A percentile compares a stretch with the other conserved stretches of the same genome.
Evolutionary conservation across 352 stramenopile species (phyloP).

Genomic region (Plasmopara muralis): DNA sequence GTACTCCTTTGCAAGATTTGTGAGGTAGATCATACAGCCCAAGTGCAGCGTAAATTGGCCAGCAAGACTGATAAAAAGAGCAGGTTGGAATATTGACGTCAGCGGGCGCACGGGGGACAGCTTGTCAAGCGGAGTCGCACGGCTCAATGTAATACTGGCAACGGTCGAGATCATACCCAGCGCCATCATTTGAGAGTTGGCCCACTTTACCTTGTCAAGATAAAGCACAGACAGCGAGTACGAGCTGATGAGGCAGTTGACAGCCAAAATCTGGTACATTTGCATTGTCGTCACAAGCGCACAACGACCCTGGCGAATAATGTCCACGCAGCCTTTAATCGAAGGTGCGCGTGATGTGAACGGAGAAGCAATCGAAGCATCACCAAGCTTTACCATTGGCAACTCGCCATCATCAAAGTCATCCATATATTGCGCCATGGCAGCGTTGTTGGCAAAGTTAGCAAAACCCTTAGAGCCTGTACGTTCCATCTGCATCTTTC

Average conservation of each 20-base stretch:
- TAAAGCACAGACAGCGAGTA: conserved; percentile 98
- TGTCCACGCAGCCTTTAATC: conserved; percentile 90
- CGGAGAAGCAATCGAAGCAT: conserved; percentile 98
- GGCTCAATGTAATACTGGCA: conserved; percentile 79
- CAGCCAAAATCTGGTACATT: conserved; percentile 98
- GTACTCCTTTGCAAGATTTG: conserved; percentile 88
- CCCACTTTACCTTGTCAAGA: conserved; percentile 98
- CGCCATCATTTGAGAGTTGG: conserved; percentile 94
- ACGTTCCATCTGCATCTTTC: conserved; percentile 57
- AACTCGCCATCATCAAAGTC: conserved; percentile 89
- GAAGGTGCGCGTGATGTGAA: conserved; percentile 96
- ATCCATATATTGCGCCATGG: conserved; percentile 88
- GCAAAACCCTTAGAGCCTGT: conserved; percentile 78
- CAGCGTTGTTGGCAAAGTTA: conserved; percentile 80
- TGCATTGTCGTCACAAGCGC: conserved; percentile 99
- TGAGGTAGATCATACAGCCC: conserved; percentile 88
- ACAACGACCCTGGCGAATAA: conserved; percentile 97
- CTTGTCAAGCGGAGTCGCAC: conserved; percentile 90
- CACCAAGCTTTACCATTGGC: conserved; percentile 97
- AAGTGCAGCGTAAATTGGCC: conserved; percentile 96
- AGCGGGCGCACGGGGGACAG: conserved; percentile 92
- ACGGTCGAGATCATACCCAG: conserved; percentile 84
- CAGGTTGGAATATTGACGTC: conserved; percentile 92
- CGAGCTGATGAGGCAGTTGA: conserved; percentile 98
- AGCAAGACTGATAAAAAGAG: conserved; percentile 92